Conservation (phyloP, 1,139 yeast genomes). For the Protomyces macrosporus region DNA sequence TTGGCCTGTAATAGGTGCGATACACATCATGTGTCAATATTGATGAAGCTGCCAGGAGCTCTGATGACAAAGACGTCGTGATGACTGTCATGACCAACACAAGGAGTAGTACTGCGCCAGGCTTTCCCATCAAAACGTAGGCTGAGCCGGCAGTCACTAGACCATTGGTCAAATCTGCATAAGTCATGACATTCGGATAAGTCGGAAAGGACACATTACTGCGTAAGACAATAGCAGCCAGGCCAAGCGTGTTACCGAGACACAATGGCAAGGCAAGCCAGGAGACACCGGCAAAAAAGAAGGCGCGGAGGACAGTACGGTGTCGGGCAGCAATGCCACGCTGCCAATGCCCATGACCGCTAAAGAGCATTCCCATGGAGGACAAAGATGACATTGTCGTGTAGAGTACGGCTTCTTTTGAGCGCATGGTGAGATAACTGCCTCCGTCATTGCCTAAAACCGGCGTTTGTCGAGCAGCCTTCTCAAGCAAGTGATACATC, state of each 20-base stretch:
- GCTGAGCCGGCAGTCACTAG: constrained; percentile 46
- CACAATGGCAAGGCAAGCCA: constrained; percentile 46
- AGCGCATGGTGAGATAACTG: constrained; percentile 47
- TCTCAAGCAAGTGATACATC: constrained; percentile 46
- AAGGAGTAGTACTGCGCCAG: constrained; percentile 45
- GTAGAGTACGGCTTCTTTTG: constrained; percentile 44
- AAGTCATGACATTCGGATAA: constrained; percentile 37
- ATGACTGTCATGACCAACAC: constrained; percentile 49
- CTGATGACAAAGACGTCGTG: constrained; percentile 50
- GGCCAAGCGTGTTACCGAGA: constrained; percentile 42
- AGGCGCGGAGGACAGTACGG: constrained; percentile 40
- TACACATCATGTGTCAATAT: constrained; percentile 47
- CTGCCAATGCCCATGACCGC: constrained; percentile 32
- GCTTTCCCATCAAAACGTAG: constrained; percentile 44
- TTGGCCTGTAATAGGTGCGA: constrained; percentile 45
- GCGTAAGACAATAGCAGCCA: constrained; percentile 41
- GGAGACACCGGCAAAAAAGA: constrained; percentile 44
- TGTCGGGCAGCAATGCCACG: constrained; percentile 46
- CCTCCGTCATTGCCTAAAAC: constrained; percentile 47
- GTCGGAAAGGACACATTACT: constrained; percentile 40
- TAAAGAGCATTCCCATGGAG: constrained; percentile 32
- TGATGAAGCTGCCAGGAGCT: constrained; percentile 48
- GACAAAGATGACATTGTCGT: constrained; percentile 35
- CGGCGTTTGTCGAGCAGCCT: constrained; percentile 39
- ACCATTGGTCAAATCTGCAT: constrained; percentile 40